Evolutionary conservation across 208 protist species (phyloP).

Genomic region (Leishmania martiniquensis): DNA sequence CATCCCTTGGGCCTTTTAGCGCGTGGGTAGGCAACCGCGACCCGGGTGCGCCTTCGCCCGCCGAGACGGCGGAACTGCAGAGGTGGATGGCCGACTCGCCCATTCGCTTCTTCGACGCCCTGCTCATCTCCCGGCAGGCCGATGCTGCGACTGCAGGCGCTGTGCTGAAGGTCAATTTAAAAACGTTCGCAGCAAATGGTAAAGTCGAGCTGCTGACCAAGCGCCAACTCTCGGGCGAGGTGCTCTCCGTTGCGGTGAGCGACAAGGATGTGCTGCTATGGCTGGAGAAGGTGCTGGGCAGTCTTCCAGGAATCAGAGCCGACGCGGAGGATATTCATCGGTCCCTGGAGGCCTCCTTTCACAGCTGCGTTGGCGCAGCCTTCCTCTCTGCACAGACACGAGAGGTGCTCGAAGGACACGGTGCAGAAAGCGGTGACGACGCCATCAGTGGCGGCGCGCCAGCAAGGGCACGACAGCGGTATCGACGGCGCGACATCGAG

Average conservation of each 20-base stretch:
- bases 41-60: background rate
- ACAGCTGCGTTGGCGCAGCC: background rate
- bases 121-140: constrained; percentile 25
- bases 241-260: constrained; percentile 28
- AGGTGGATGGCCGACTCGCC: constrained; percentile 31
- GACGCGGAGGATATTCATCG: constrained; percentile 30
- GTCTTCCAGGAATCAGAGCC: constrained; percentile 42
- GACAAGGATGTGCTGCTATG: constrained; percentile 37
- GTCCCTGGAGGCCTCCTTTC: constrained; percentile 47
- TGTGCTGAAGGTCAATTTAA: constrained; percentile 23
- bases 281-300: constrained; percentile 45
- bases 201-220: constrained; percentile 35
- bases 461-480: background rate
- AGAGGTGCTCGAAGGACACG: background rate
- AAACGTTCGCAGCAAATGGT: constrained; percentile 4
- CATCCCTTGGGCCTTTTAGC: constrained; percentile 36
- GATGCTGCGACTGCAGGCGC: constrained; percentile 4
- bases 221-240: constrained; percentile 13
- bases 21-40: constrained; percentile 18
- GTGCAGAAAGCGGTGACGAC: background rate
- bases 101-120: constrained; percentile 31
- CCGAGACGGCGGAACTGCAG: constrained; percentile 18
- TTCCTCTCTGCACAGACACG: background rate
- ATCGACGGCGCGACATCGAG: background rate
- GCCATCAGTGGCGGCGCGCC: background rate